Base-by-base conservation (phyloP, 1,139 yeast species). In the Kodamaea fungicola region DNA sequence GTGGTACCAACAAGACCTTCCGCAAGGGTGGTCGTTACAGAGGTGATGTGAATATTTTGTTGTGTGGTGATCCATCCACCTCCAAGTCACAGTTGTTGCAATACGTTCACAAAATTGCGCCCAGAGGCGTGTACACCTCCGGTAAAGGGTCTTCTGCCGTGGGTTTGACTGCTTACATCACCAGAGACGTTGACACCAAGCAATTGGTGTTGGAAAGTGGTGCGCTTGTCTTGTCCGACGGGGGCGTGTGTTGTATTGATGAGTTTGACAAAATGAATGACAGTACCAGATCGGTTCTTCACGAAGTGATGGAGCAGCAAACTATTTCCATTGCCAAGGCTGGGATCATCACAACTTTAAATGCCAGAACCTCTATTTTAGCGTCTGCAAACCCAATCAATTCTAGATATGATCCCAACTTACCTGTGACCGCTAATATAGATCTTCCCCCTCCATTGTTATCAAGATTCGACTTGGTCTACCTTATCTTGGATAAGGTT, bases 71-170 rank as follows among this genome's bases (percentile, higher is more conserved):
- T 59, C 99, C 99, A 2, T 90, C 97, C 7, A 92, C 99, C 3
- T 83, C 97, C 8, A 92, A 92, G 59, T 92, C 98, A 2, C 99
- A 92, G 61, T 67, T 92, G 40, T 71, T 92, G 49, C 94, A 89
- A 55, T 92, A 92, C 50, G 97, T 92, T 35, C 98, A 92, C 63
- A 88, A 90, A 57, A 92, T 92, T 48, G 95, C 98, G 0, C 99
- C 99, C 29, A 74, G 98, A 57, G 98, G 98, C 50, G 88, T 94
- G 30, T 92, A 90, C 60, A 92, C 99, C 2, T 89, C 97, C 1
- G 99, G 99, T 62, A 92, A 92, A 55, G 98, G 98, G 38, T 89
- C 97, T 0, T 92, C 98, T 19, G 99, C 99, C 0, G 99, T 92
- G 39, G 99, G 99, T 69, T 73, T 92, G 56, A 92, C 99, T 1